Evolutionary conservation across 2,329 filamentous ascomycete genomes (phyloP), one percentile per base, ranked within the genome.

Genomic region (Botrytis tulipae): DNA sequence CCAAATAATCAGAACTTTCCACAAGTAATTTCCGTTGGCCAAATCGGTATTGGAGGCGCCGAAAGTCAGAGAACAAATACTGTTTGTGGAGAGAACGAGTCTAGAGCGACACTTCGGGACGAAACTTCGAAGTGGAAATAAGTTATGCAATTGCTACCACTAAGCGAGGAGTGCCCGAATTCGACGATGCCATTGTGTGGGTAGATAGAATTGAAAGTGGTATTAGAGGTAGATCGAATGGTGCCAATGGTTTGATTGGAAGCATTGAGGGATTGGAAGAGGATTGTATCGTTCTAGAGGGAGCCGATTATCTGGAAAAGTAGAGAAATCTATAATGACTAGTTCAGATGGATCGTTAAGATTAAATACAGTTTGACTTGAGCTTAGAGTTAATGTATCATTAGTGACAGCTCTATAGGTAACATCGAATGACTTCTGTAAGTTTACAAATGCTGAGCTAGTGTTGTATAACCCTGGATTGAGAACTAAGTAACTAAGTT

Each of bases 401-500:
- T 54, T 59, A 10, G 70, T 73, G 18, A 35, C 61, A 12, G 68
- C 72, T 44, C 37, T 67, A 72, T 74, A 68, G 4, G 60, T 73
- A 9, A 54, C 72, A 35, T 57, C 46, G 40, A 70, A 75, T 14
- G 62, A 48, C 4, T n/a, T 54, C n/a, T 66, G 7, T 25, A 70
- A 37, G 48, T 37, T 37, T 32, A 16, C n/a, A 10, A 44, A 73
- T 12, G 25, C 32, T 4, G 35, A 20, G 48, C 62, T 67, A 5
- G 68, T 35, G 4, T 62, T 61, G n/a, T 76, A 76, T 8, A 73
- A 37, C 0, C 72, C 72, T 8, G 74, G 65, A n/a, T 76, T 77
- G 1, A 76, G 42, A 61, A 74, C 63, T 18, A 76, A 60, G 51
- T 76, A 61, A 74, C 63, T 18, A 76, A 60, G 51, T 76, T 74